Percentiles rank a stretch among this genome's conserved stretches.
Conservation (phyloP, 257 asterid genomes). For the Forsythia viridissima region DNA sequence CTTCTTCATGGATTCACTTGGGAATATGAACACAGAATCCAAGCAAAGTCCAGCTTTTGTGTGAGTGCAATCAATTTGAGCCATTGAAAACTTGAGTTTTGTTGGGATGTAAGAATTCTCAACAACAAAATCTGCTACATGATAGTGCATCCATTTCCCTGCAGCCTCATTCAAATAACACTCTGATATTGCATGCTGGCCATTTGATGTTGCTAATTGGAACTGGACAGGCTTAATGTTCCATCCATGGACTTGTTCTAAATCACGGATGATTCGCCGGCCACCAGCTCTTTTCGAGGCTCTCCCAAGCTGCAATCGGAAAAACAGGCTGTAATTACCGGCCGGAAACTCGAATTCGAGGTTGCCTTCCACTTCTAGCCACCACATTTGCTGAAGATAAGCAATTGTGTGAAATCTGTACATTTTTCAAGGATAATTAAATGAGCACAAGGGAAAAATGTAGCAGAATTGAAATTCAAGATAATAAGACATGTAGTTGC, state of each 20-base stretch:
- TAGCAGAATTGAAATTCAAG: no score
- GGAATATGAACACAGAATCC: conserved; percentile 50
- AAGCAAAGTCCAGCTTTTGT: conserved; percentile 59
- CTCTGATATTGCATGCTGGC: conserved; percentile 29
- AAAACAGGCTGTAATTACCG: conserved; percentile 50
- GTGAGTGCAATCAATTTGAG: conserved; percentile 69
- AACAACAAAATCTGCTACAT: conserved; percentile 59
- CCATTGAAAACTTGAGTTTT: conserved; percentile 49
- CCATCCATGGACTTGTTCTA: conserved; percentile 59
- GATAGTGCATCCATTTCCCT: conserved; percentile 48
- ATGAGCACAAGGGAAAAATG: neutral
- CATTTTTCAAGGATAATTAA: neutral
- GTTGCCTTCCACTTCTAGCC: conserved; percentile 58
- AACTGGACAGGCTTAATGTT: conserved; percentile 49
- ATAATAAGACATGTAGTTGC: no score
- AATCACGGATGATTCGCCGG: conserved; percentile 18
- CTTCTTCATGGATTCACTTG: conserved; percentile 3
- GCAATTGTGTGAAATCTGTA: conserved; percentile 46
- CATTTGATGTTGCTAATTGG: conserved; percentile 41
- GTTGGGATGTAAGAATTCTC: conserved; percentile 32
- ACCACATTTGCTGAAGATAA: conserved; percentile 64
- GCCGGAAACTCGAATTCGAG: conserved; percentile 57
- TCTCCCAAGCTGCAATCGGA: conserved; percentile 48
- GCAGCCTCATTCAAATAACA: conserved; percentile 33
- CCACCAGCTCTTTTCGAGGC: conserved; percentile 31